A percentile compares a stretch with the other conserved stretches of the same genome.
phyloP scores from a whole-genome alignment of 768 basidiomycete species.

The Coprinopsis strossmayeri region DNA sequence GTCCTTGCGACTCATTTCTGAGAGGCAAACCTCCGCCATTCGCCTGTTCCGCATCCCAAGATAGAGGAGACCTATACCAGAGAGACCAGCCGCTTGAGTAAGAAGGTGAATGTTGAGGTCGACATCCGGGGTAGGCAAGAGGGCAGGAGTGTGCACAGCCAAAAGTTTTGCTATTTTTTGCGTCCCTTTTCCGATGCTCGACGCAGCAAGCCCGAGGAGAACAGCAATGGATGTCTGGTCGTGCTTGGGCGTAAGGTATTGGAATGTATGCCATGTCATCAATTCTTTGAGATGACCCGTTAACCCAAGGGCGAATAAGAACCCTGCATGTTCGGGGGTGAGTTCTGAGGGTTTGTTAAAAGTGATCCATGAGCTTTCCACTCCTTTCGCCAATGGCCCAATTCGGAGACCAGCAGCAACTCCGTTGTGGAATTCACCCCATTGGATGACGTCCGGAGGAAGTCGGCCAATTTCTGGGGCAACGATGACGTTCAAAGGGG shows the following conservation, averaged over 20 bases:
- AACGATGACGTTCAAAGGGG: constrained; percentile 62
- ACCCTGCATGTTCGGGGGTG: constrained; percentile 94
- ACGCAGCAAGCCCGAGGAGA: constrained; percentile 87
- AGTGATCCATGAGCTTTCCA: constrained; percentile 93
- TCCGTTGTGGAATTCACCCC: constrained; percentile 99
- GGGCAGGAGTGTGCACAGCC: constrained; percentile 88
- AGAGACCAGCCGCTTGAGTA: constrained; percentile 83
- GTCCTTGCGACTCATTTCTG: constrained; percentile 74
- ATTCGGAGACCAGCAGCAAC: constrained; percentile 89
- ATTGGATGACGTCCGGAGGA: constrained; percentile 61
- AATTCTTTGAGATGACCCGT: constrained; percentile 87
- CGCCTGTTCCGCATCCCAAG: constrained; percentile 81
- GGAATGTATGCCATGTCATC: constrained; percentile 93
- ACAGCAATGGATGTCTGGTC: constrained; percentile 93
- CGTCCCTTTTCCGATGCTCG: constrained; percentile 81
- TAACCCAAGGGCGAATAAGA: constrained; percentile 86
- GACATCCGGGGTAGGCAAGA: constrained; percentile 80
- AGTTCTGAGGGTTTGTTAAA: constrained; percentile 92
- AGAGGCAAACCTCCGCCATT: constrained; percentile 89
- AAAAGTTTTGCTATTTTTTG: constrained; percentile 86
- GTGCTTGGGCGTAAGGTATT: constrained; percentile 92
- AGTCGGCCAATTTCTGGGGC: constrained; percentile 70
- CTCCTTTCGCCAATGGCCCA: constrained; percentile 60
- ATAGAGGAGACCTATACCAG: constrained; percentile 86
- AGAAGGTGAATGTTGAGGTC: constrained; percentile 88